Evolutionary conservation across 192 early-diverging fungal genomes (phyloP).

Genomic region (Endogone sp.): DNA sequence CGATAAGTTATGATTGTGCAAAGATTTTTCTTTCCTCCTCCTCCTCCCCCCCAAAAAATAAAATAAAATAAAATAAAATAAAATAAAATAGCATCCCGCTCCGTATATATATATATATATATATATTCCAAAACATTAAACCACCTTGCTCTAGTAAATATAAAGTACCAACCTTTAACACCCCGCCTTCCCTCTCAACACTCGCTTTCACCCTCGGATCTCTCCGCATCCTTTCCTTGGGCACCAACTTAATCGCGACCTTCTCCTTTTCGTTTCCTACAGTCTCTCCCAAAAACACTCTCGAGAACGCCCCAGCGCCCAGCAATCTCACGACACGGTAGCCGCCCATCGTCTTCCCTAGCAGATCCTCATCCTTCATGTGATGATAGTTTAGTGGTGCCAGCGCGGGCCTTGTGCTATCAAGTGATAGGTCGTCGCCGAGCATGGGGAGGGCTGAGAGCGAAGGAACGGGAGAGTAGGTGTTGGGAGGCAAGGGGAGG

Average conservation of each 20-base stretch:
- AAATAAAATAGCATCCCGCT: no score
- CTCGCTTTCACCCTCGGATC: slow-evolving; percentile 30
- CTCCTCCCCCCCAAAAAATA: background rate
- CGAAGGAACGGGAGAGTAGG: no score
- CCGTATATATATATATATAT: no score
- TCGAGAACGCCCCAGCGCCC: slow-evolving; percentile 31
- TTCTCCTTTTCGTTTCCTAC: slow-evolving; percentile 3
- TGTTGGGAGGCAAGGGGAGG: background rate
- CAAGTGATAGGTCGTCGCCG: no score
- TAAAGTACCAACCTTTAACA: slow-evolving; percentile 23
- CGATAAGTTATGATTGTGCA: background rate
- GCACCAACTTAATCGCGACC: slow-evolving; percentile 30
- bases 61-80: no score
- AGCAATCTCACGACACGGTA: slow-evolving; percentile 21
- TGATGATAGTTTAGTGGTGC: no score
- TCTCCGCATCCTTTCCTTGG: slow-evolving; percentile 16
- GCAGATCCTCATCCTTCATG: no score
- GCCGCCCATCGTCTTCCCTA: no score
- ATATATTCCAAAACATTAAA: no score
- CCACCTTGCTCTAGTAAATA: background rate
- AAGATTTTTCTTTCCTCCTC: background rate
- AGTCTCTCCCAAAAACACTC: slow-evolving; percentile 24
- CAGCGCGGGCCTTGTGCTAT: no score
- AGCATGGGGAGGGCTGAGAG: no score
- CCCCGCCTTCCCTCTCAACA: slow-evolving; percentile 30